Evolutionary conservation across 257 asterid species (phyloP), one percentile per base, ranked within the genome.

Genomic region (Nicotiana otophora): DNA sequence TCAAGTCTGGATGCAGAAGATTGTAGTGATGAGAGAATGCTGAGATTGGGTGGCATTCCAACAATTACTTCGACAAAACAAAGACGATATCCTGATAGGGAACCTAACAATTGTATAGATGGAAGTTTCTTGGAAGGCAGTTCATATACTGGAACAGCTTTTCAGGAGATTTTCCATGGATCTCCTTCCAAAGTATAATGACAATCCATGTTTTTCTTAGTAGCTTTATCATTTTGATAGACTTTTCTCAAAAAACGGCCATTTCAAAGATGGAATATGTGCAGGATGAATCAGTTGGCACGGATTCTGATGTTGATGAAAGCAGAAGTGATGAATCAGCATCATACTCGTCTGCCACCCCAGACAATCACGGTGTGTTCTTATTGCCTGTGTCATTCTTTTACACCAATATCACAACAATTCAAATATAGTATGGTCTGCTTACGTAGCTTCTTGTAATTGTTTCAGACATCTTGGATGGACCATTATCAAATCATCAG

Each of bases 221-320:
- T 64, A 81, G 46, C 78, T 69, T 83, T 10, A 68, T 69, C 78
- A 60, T 78, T 84, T 84, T 20, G 53, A 64, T 60, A 80, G n/a
- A 31, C 48, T 28, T 77, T 79, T 34, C 80, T 85, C 67, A 81
- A 86, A 78, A 83, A 1, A 55, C 23, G 53, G 23, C 64, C 10
- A 10, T 28, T 51, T 75, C 26, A 75, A 42, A 10, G 46, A 42
- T 83, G 83, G 68, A 82, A 81, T 57, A 85, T 67, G 64, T 89
- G 89, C 91, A 92, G 98, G 91, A 78, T 80, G 91, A 83, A 77
- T 86, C 88, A 10, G 81, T 74, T 84, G 86, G 78, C 83, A 51
- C 86, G 80, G 83, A 85, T 72, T 82, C 88, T 42, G 90, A 89
- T 69, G 89, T 77, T 77, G 89, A 82, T 58, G 90, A 83, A 84